Percentiles rank a stretch among this genome's conserved stretches.
phyloP scores from a whole-genome alignment of 768 basidiomycete species.

The Russula ochroleuca region DNA sequence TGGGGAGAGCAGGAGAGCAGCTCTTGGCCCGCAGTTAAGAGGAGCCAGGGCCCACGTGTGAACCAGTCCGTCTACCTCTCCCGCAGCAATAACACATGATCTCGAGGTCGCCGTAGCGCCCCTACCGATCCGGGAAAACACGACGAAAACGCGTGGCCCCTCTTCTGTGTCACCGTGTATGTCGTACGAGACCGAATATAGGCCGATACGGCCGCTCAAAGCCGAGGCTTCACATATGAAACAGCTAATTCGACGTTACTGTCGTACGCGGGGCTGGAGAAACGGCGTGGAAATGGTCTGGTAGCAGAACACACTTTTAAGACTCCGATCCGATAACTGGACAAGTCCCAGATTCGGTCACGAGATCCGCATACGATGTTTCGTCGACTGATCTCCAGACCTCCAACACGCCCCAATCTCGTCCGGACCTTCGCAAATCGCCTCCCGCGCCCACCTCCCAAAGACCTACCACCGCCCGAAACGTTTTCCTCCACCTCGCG shows the following conservation, averaged over 20 bases:
- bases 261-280: not conserved
- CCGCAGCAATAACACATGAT: not conserved
- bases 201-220: not conserved
- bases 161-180: not conserved
- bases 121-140: conserved; percentile 10
- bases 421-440: conserved; percentile 12
- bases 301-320: too few relatives aligned
- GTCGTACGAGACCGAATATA: not conserved
- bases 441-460: conserved; percentile 26
- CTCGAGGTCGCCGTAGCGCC: conserved; percentile 11
- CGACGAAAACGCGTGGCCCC: conserved; percentile 5
- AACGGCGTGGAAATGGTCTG: too few relatives aligned
- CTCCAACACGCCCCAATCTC: not conserved
- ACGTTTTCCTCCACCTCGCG: conserved; percentile 45
- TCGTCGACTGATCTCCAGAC: not conserved
- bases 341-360: not conserved
- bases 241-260: not conserved
- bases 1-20: not conserved
- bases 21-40: not conserved
- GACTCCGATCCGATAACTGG: not conserved
- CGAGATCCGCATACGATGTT: not conserved
- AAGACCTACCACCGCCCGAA: conserved; percentile 28
- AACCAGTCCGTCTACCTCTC: not conserved
- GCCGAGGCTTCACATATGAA: not conserved
- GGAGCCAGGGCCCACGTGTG: not conserved